phyloP scores from a whole-genome alignment of 495 filamentous ascomycete species.

The Ramalina intermedia region DNA sequence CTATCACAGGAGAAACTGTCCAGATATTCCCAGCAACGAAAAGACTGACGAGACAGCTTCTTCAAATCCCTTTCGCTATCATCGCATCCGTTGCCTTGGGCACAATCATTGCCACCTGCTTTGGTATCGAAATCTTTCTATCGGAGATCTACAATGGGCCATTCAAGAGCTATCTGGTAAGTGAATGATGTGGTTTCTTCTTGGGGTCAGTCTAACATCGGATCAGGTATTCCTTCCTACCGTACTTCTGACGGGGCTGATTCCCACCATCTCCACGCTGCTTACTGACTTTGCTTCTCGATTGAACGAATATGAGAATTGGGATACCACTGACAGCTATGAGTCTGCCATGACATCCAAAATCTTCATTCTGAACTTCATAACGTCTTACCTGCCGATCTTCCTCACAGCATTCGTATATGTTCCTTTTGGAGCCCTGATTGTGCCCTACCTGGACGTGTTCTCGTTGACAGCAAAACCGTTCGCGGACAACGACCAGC shows the following conservation, averaged over 20 bases:
- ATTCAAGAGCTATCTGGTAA: conserved; percentile 68
- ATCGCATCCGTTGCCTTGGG: conserved; percentile 56
- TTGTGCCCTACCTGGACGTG: conserved; percentile 82
- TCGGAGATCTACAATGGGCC: conserved; percentile 88
- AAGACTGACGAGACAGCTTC: conserved; percentile 60
- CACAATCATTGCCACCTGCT: conserved; percentile 70
- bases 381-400: conserved; percentile 87
- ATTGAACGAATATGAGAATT: conserved; percentile 82
- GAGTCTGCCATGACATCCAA: conserved; percentile 74
- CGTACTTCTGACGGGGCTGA: conserved; percentile 60
- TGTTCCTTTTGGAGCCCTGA: conserved; percentile 75
- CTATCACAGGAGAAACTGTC: conserved; percentile 69
- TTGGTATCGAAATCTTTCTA: conserved; percentile 92
- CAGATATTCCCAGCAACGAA: conserved; percentile 67
- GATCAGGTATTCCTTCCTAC: conserved; percentile 74
- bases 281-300: conserved; percentile 63
- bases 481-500: conserved; percentile 57
- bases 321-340: conserved; percentile 69
- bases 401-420: conserved; percentile 94
- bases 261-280: conserved; percentile 64
- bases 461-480: conserved; percentile 64
- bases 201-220: conserved; percentile 18
- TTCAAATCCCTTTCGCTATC: conserved; percentile 82
- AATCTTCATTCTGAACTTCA: conserved; percentile 91
- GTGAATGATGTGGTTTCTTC: conserved; percentile 12